Percentiles rank a stretch among this genome's conserved stretches.
Evolutionary conservation across 306 rosid genomes (phyloP).

Genomic region (Oxytropis ochrocephala): DNA sequence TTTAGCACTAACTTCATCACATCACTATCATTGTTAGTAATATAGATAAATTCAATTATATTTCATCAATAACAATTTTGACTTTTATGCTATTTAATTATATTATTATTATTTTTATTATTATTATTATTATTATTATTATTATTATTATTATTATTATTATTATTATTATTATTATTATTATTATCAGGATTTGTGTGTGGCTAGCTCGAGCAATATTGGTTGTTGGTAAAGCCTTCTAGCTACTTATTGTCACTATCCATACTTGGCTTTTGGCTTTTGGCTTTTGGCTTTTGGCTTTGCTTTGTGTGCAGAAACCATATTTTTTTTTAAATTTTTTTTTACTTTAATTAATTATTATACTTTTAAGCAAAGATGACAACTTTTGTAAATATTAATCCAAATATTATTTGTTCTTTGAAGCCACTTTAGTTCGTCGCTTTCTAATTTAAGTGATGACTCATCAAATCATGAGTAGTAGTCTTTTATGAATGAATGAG

Average conservation of each 20-base stretch:
- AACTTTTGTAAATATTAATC: slow-evolving; percentile 11
- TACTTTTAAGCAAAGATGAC: slow-evolving; percentile 80
- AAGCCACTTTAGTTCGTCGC: slow-evolving; percentile 69
- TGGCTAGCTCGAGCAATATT: neutral
- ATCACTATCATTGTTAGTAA: slow-evolving; percentile 24
- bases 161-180: no score
- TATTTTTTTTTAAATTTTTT: neutral
- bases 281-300: no score
- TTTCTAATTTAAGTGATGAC: slow-evolving; percentile 24
- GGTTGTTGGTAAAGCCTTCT: slow-evolving; percentile 46
- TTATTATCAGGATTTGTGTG: slow-evolving; percentile 1
- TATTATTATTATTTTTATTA: no score
- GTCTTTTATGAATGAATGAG: slow-evolving; percentile 32
- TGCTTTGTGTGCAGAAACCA: slow-evolving; percentile 31
- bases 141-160: no score
- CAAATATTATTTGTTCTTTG: slow-evolving; percentile 38
- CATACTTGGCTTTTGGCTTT: neutral
- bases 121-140: no score
- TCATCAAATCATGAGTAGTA: neutral
- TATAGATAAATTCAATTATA: neutral
- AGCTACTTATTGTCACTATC: slow-evolving; percentile 27
- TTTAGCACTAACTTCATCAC: slow-evolving; percentile 26
- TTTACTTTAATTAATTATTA: slow-evolving; percentile 1
- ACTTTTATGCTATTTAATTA: neutral
- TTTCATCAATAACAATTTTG: slow-evolving; percentile 32